phyloP scores from a whole-genome alignment of 2,329 filamentous ascomycete genomes.

The Coniochaeta sp. region DNA sequence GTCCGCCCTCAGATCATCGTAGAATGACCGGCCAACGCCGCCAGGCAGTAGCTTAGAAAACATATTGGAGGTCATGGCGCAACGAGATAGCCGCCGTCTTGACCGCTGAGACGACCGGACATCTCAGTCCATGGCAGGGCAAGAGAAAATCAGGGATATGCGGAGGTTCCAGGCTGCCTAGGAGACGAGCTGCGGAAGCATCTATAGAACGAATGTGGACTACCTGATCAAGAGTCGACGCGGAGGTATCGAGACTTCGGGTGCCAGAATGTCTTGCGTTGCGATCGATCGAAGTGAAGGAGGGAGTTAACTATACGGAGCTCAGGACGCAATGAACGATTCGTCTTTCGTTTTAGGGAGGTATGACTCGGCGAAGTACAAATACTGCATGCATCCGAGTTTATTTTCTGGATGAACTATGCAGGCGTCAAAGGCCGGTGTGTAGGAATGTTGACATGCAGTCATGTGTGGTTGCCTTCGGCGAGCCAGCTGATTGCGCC shows the following conservation, averaged over 20 bases:
- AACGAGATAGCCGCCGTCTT: neutral
- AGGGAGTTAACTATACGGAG: too few relatives aligned
- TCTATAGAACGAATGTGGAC: too few relatives aligned
- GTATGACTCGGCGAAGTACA: neutral
- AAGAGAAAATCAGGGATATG: neutral
- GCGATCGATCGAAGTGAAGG: too few relatives aligned
- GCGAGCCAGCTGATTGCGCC: neutral
- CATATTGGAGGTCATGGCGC: conserved; percentile 37
- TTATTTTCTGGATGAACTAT: neutral
- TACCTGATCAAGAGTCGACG: too few relatives aligned
- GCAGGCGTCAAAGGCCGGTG: neutral
- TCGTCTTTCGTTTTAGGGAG: too few relatives aligned
- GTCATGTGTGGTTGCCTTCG: neutral
- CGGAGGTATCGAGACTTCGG: too few relatives aligned
- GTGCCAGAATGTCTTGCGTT: too few relatives aligned
- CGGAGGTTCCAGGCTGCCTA: neutral
- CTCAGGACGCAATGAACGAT: neutral
- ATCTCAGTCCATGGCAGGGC: neutral
- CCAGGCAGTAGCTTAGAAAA: conserved; percentile 35
- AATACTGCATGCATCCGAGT: neutral
- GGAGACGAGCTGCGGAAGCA: too few relatives aligned
- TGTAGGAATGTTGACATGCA: neutral
- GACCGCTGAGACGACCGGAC: neutral
- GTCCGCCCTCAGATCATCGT: conserved; percentile 37
- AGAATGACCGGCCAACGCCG: conserved; percentile 35